These are phyloP conservation scores for Silybum marianum DNA, from an alignment of 129 eudicot genomes.

Conservation along the genomic window DNA sequence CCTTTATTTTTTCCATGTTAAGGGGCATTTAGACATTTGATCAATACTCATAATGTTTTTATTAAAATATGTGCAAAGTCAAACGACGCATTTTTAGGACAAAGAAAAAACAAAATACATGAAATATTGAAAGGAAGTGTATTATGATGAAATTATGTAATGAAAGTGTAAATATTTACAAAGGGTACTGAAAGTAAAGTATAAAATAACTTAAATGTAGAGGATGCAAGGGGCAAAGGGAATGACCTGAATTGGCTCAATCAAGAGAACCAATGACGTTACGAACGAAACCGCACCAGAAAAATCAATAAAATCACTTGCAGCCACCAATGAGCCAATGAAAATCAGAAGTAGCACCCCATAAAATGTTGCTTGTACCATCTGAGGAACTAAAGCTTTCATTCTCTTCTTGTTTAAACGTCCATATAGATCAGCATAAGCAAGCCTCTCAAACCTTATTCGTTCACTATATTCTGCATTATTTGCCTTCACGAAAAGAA, in stretches of 20 bases:
- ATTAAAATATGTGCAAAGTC: neutral
- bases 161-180: neutral
- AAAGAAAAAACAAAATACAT: neutral
- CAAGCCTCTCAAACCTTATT: conserved; percentile 71
- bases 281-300: conserved; percentile 70
- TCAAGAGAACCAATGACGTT: conserved; percentile 77
- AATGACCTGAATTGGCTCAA: conserved; percentile 87
- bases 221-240: neutral
- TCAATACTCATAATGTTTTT: neutral
- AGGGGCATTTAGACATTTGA: no score
- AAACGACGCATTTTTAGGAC: neutral
- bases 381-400: conserved; percentile 89
- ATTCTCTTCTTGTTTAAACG: conserved; percentile 67
- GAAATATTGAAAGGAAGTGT: neutral
- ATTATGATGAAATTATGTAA: neutral
- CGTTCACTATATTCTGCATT: conserved; percentile 72
- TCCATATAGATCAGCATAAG: conserved; percentile 55
- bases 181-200: neutral
- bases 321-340: conserved; percentile 54
- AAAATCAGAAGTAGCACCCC: conserved; percentile 58
- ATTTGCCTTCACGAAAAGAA: conserved; percentile 91
- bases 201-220: neutral
- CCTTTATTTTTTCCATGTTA: no score
- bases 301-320: conserved; percentile 54
- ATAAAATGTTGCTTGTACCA: conserved; percentile 65